Conservation (phyloP, 495 filamentous ascomycete genomes). For the Podospora bellae-mahoneyi region DNA sequence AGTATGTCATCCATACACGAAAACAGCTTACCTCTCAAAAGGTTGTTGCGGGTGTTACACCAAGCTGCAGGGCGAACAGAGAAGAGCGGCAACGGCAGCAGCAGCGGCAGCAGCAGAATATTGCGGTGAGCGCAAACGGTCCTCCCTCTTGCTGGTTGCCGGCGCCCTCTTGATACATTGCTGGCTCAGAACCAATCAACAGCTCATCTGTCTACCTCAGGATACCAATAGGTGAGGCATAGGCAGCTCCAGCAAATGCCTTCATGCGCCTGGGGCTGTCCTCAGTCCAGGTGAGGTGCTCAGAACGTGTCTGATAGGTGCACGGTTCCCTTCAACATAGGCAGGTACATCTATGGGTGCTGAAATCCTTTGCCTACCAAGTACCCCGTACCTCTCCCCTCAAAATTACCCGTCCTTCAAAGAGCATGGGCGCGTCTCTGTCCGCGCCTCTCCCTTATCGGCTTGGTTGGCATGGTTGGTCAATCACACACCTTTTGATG, state of each 20-base stretch:
- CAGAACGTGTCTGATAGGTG: neutral
- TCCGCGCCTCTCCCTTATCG: conserved; percentile 15
- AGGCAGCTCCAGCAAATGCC: too few species aligned
- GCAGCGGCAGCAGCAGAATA: too few species aligned
- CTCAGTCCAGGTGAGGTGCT: neutral
- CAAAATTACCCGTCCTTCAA: neutral
- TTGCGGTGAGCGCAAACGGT: too few species aligned
- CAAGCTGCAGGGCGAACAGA: conserved; percentile 1
- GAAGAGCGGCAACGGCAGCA: neutral
- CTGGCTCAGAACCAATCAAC: too few species aligned
- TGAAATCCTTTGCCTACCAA: conserved; percentile 5
- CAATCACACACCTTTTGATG: conserved; percentile 16
- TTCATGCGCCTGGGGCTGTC: neutral
- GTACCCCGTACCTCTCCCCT: conserved; percentile 20
- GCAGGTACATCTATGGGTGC: neutral
- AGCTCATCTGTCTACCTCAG: too few species aligned
- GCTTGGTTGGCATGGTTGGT: conserved; percentile 14
- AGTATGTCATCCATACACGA: too few species aligned
- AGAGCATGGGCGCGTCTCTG: conserved; percentile 13
- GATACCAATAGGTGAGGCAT: neutral
- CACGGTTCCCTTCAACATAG: neutral
- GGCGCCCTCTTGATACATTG: too few species aligned
- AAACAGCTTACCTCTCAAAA: neutral
- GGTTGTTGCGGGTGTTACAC: neutral
- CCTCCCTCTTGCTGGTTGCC: too few species aligned